Percentiles rank a stretch among this genome's conserved stretches.
Evolutionary conservation across 2,329 filamentous ascomycete species (phyloP).

Genomic region (Podosphaera aphanis): DNA sequence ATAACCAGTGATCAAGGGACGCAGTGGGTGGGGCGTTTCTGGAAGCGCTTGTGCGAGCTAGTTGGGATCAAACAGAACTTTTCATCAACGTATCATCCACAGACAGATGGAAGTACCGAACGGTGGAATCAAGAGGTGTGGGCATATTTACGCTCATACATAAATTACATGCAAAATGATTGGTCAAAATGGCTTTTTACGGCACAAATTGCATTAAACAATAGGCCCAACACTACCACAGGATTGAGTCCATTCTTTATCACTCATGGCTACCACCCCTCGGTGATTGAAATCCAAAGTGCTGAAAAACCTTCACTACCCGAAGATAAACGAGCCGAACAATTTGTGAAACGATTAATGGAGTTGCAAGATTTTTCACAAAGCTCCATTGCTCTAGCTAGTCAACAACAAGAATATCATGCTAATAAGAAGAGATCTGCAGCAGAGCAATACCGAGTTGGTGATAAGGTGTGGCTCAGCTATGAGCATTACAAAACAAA

Average conservation of each 20-base stretch:
- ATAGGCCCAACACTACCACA: background rate
- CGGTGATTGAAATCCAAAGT: background rate
- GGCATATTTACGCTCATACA: background rate
- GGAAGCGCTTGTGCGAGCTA: background rate
- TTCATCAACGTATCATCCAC: background rate
- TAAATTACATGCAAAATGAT: background rate
- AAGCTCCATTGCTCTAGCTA: background rate
- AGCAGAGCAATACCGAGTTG: no score
- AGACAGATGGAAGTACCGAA: background rate
- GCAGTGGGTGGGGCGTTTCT: background rate
- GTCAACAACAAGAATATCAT: no score
- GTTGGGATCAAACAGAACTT: background rate
- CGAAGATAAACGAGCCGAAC: background rate
- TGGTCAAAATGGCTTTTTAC: background rate
- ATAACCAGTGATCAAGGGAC: background rate
- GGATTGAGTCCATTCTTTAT: background rate
- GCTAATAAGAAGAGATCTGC: no score
- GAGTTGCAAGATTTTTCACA: background rate
- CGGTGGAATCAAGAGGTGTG: background rate
- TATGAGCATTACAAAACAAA: no score
- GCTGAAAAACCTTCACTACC: background rate
- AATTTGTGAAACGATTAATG: background rate
- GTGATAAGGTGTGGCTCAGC: no score
- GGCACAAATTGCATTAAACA: background rate
- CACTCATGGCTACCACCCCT: background rate